Evolutionary conservation across 2,329 filamentous ascomycete species (phyloP).

Genomic region (Stagonosporopsis chrysanthemi): DNA sequence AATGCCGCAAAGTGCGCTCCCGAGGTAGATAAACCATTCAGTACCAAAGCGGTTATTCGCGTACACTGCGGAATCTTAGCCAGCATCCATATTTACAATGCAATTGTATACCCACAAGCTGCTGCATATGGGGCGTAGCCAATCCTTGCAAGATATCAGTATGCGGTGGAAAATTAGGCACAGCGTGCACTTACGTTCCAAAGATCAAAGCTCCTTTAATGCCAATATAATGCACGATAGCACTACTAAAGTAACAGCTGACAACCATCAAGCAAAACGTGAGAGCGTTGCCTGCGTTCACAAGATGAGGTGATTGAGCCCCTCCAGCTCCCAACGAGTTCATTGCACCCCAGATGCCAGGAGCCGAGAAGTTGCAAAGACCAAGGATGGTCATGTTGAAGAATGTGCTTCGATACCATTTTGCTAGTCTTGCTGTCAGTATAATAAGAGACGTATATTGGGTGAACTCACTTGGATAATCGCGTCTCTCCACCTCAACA

Average conservation of each 20-base stretch:
- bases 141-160: conserved; percentile 49
- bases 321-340: conserved; percentile 76
- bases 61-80: conserved; percentile 58
- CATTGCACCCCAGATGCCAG: conserved; percentile 75
- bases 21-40: conserved; percentile 73
- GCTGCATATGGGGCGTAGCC: conserved; percentile 77
- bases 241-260: conserved; percentile 70
- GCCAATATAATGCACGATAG: conserved; percentile 71
- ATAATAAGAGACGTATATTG: neutral
- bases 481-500: conserved; percentile 26
- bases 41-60: conserved; percentile 72
- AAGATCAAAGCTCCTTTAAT: conserved; percentile 76
- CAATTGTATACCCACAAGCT: conserved; percentile 48
- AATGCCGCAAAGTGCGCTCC: conserved; percentile 72
- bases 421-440: conserved; percentile 47
- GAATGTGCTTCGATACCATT: conserved; percentile 75
- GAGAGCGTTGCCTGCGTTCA: conserved; percentile 74
- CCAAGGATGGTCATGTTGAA: conserved; percentile 77
- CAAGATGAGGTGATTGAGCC: conserved; percentile 67
- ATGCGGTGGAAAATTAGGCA: neutral
- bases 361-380: conserved; percentile 73
- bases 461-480: conserved; percentile 33
- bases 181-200: conserved; percentile 61
- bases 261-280: conserved; percentile 78
- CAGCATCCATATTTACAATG: no score